phyloP scores from a whole-genome alignment of 768 basidiomycete species.

The Lactarius psammicola region DNA sequence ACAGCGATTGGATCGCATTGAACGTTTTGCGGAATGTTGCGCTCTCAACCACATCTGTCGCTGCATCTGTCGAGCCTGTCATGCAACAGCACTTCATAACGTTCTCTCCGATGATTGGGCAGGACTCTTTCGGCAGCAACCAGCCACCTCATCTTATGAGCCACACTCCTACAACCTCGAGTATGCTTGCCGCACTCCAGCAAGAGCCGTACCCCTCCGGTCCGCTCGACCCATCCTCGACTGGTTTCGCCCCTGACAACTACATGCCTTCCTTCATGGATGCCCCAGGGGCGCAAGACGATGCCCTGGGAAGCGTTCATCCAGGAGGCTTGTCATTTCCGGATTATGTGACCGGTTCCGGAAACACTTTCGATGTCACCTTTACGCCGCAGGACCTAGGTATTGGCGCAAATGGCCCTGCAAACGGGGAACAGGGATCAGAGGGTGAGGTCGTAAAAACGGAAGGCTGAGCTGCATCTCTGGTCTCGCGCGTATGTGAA shows the following conservation, averaged over 20 bases:
- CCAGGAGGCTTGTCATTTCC: constrained; percentile 65
- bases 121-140: constrained; percentile 65
- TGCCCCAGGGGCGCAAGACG: constrained; percentile 61
- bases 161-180: constrained; percentile 84
- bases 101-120: constrained; percentile 85
- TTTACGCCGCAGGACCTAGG: constrained; percentile 67
- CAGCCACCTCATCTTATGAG: constrained; percentile 59
- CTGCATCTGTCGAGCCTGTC: constrained; percentile 86
- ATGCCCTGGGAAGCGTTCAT: constrained; percentile 57
- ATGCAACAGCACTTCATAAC: constrained; percentile 90
- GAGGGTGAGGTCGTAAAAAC: constrained; percentile 66
- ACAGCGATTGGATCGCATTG: constrained; percentile 87
- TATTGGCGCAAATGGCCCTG: constrained; percentile 46
- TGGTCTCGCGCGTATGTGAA: constrained; percentile 25
- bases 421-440: constrained; percentile 56
- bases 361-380: constrained; percentile 68
- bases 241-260: constrained; percentile 63
- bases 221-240: constrained; percentile 61
- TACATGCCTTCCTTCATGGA: constrained; percentile 81
- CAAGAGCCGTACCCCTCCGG: constrained; percentile 66
- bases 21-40: constrained; percentile 86
- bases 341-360: constrained; percentile 55
- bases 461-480: constrained; percentile 46
- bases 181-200: constrained; percentile 87
- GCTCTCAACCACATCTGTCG: constrained; percentile 86